Conservation (phyloP, 2,329 filamentous ascomycete species). For the Coleophoma cylindrospora region DNA sequence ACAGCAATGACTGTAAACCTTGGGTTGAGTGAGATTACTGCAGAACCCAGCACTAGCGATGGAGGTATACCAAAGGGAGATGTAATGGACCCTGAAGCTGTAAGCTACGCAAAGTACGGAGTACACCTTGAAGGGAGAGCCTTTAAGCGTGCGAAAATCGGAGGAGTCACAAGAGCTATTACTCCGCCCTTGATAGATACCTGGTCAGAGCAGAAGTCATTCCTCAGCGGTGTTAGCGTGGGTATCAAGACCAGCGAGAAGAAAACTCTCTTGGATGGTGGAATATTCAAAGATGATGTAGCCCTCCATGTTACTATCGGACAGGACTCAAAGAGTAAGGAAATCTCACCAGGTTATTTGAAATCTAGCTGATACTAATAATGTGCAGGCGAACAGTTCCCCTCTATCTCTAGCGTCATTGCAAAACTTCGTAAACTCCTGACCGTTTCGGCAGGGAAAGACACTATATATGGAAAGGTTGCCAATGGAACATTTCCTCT, state of each 20-base stretch:
- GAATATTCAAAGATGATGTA: conserved; percentile 35
- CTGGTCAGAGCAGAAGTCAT: conserved; percentile 16
- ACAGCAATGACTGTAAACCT: conserved; percentile 42
- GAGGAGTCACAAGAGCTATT: conserved; percentile 38
- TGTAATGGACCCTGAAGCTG: conserved; percentile 21
- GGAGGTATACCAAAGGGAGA: conserved; percentile 30
- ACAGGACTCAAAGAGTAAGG: conserved; percentile 26
- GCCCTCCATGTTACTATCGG: conserved; percentile 36
- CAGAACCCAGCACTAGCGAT: conserved; percentile 39
- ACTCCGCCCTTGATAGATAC: conserved; percentile 27
- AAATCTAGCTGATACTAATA: not conserved
- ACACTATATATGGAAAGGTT: conserved; percentile 32
- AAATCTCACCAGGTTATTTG: conserved; percentile 10
- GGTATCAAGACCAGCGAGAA: conserved; percentile 33
- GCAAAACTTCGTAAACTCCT: conserved; percentile 31
- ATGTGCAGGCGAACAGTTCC: conserved; percentile 3
- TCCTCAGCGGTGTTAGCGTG: conserved; percentile 35
- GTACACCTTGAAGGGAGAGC: conserved; percentile 33
- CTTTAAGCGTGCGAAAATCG: conserved; percentile 35
- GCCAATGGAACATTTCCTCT: conserved; percentile 33
- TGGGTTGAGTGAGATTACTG: conserved; percentile 44
- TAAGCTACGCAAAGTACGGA: conserved; percentile 35
- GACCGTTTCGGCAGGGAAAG: conserved; percentile 26
- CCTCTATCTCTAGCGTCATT: conserved; percentile 24
- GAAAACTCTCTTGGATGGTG: conserved; percentile 33